Percentiles rank a stretch among this genome's conserved stretches.
Evolutionary conservation across 208 protist species (phyloP).

Genomic region (Wallacemonas sp.): DNA sequence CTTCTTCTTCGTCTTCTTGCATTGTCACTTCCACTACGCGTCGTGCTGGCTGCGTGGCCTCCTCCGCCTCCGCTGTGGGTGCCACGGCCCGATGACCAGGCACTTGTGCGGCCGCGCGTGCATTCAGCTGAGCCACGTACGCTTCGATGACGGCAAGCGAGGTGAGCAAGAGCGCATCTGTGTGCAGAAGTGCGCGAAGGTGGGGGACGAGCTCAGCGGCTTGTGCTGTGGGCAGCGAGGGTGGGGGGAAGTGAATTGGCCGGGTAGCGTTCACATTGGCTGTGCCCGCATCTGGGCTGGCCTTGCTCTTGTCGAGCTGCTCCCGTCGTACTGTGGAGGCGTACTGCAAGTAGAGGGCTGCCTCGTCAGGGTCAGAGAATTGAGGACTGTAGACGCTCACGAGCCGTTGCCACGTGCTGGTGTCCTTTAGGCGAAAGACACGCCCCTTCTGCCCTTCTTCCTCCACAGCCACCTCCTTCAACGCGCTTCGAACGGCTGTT

Average conservation of each 20-base stretch:
- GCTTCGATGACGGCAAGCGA: background rate
- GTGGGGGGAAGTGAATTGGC: conserved; percentile 1
- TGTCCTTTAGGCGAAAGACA: conserved; percentile 54
- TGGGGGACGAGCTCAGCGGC: conserved; percentile 39
- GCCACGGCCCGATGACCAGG: background rate
- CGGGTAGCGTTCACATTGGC: background rate
- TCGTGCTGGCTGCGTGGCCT: background rate
- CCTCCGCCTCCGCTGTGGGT: background rate
- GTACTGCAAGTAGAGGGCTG: conserved; percentile 35
- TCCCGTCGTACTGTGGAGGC: conserved; percentile 21
- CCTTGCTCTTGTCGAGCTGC: background rate
- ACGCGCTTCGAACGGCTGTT: conserved; percentile 14
- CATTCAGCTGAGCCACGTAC: background rate
- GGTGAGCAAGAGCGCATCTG: conserved; percentile 53
- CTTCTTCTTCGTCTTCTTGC: too few species aligned
- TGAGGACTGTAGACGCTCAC: conserved; percentile 56
- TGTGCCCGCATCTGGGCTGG: background rate
- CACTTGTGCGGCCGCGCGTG: background rate
- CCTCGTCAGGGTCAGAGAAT: conserved; percentile 29
- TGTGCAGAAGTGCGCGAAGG: conserved; percentile 73
- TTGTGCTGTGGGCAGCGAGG: background rate
- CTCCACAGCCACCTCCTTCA: conserved; percentile 40
- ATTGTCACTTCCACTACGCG: background rate
- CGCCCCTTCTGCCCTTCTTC: conserved; percentile 26
- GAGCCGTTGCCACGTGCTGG: conserved; percentile 35